Evolutionary conservation across 2,329 filamentous ascomycete species (phyloP).

Genomic region (Phyllosticta paracitricarpa): DNA sequence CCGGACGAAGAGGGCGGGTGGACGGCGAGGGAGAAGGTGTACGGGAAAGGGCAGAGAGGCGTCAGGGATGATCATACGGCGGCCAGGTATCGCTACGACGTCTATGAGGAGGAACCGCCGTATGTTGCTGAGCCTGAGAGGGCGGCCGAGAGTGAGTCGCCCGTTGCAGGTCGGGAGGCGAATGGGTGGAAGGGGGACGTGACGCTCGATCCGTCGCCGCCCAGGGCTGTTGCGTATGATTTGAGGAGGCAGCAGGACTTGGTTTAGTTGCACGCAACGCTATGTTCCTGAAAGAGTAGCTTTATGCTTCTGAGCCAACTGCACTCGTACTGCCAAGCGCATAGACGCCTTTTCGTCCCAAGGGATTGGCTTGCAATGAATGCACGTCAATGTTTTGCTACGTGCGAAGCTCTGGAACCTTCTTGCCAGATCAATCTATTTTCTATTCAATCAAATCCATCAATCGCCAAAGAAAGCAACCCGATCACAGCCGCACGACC

Average conservation of each 20-base stretch:
- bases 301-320: not conserved
- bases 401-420: not conserved
- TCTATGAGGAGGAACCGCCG: slow-evolving; percentile 46
- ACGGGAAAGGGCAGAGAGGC: slow-evolving; percentile 48
- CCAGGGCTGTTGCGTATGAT: not conserved
- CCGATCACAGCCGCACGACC: slow-evolving; percentile 41
- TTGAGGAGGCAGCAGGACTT: slow-evolving; percentile 3
- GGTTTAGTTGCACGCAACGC: not conserved
- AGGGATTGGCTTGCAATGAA: not conserved
- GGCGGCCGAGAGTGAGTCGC: not conserved
- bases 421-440: not conserved
- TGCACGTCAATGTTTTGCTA: not conserved
- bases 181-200: not conserved
- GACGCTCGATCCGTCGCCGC: not conserved
- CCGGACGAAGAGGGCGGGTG: slow-evolving; percentile 15
- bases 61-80: slow-evolving; percentile 51
- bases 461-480: too few species aligned
- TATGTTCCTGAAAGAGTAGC: not conserved
- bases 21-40: slow-evolving; percentile 47
- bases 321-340: too few species aligned
- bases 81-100: slow-evolving; percentile 51
- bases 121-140: slow-evolving; percentile 14
- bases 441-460: not conserved
- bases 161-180: not conserved
- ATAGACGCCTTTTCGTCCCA: not conserved